Evolutionary conservation across 768 basidiomycete genomes (phyloP).

Genomic region (Mycena latifolia): DNA sequence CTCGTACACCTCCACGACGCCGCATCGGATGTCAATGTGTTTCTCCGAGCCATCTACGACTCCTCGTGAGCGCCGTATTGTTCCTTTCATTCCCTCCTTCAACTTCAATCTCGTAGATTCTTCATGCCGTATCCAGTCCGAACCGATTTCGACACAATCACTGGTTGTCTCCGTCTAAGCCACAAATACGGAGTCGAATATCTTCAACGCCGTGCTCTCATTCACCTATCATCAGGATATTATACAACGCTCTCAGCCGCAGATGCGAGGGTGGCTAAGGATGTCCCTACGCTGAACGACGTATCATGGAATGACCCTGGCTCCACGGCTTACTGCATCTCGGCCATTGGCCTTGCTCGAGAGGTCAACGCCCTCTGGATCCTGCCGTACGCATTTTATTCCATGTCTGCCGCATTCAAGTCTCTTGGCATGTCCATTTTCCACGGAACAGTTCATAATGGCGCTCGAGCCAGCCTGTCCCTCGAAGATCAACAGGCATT

Average conservation of each 20-base stretch:
- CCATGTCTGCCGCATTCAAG: neutral
- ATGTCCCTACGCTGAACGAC: too few species aligned
- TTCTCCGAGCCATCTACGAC: neutral
- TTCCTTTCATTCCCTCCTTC: neutral
- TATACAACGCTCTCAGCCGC: neutral
- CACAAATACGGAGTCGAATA: constrained; percentile 19
- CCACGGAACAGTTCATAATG: constrained; percentile 11
- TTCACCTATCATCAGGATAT: constrained; percentile 2
- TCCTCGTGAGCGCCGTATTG: neutral
- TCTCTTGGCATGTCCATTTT: neutral
- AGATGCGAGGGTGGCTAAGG: too few species aligned
- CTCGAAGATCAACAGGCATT: neutral
- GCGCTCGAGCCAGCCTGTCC: neutral
- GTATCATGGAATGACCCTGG: too few species aligned
- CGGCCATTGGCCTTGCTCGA: neutral
- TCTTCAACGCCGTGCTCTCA: constrained; percentile 10
- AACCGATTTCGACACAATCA: constrained; percentile 5
- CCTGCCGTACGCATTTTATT: constrained; percentile 14
- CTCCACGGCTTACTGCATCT: neutral
- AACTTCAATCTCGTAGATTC: neutral
- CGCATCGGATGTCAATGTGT: constrained; percentile 3
- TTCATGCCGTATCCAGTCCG: constrained; percentile 7
- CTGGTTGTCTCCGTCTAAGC: constrained; percentile 16
- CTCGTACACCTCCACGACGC: constrained; percentile 18
- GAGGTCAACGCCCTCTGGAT: constrained; percentile 9